Base-by-base conservation (phyloP, 2,329 filamentous ascomycete genomes). In the Penicillium glabrum region DNA sequence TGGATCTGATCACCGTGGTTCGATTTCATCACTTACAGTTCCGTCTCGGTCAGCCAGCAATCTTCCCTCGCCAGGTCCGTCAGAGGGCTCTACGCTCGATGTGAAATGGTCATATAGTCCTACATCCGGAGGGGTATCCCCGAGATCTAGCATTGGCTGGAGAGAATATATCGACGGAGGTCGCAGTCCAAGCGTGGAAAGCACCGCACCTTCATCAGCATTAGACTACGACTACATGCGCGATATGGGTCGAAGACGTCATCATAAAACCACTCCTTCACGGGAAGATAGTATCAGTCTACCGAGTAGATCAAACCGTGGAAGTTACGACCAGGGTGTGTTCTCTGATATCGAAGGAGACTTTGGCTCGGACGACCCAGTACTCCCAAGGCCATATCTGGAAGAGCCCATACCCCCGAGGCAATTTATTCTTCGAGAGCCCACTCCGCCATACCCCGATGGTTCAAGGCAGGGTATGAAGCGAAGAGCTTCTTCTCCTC, bases 401-500 rank as follows among this genome's bases (percentile, higher is more conserved):
- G 76, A 78, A 31, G 76, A 79, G 35, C 64, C 68, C 29, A 58
- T 68, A 41, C 69, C 69, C 1, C 63, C 72, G 31, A 69, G 72
- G 47, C 71, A 76, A 39, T 67, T 76, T 35, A 69, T 72, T 53
- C 61, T 77, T 46, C 69, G 72, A n/a, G 75, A 77, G 54, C 71
- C 72, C 16, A 73, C 73, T 16, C 69, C 73, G 11, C 71, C 72
- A 9, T 72, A 72, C 51, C 51, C 72, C 11, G 73, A 75, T 37
- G 59, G 64, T 27, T 75, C 78, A 24, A 81, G 78, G 65, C 78
- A 81, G 53, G 84, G 85, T 48, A 82, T 83, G 64, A 89, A 89
- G 72, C 79, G 86, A 68, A 80, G 86, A 56, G 86, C 86, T 58
- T 86, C 84, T 14, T 87, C 84, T 53, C 84, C 86, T 21, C 86